A percentile compares a stretch with the other conserved stretches of the same genome.
phyloP scores from a whole-genome alignment of 805 yeast species.

The Nakazawaea laoshanensis region DNA sequence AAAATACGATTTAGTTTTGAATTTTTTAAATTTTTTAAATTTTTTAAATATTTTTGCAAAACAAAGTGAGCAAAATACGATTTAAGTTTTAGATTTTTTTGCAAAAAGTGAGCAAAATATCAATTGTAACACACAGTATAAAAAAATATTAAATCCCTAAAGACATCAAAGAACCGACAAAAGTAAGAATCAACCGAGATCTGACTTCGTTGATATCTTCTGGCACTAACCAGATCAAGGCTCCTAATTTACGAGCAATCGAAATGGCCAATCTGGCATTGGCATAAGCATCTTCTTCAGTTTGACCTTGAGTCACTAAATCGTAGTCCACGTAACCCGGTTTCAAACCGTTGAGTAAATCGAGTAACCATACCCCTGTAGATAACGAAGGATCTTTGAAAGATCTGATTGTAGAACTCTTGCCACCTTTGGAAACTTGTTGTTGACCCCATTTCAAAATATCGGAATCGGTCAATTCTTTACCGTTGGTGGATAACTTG shows the following conservation, averaged over 20 bases:
- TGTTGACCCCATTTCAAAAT: conserved; percentile 92
- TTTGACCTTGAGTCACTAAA: conserved; percentile 69
- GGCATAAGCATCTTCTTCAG: conserved; percentile 83
- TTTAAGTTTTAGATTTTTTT: too few species aligned
- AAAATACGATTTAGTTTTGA: too few species aligned
- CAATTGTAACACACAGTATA: too few species aligned
- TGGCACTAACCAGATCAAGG: conserved; percentile 98
- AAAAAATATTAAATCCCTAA: too few species aligned
- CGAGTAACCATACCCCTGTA: conserved; percentile 75
- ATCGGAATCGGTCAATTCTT: conserved; percentile 74
- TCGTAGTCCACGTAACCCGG: conserved; percentile 98
- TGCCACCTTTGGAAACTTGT: conserved; percentile 81
- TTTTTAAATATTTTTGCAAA: too few species aligned
- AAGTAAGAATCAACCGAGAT: conserved; percentile 85
- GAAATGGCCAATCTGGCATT: conserved; percentile 97
- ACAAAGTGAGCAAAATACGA: too few species aligned
- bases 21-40: too few species aligned
- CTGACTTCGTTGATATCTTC: conserved; percentile 97
- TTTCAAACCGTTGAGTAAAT: conserved; percentile 84
- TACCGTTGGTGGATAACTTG: conserved; percentile 61
- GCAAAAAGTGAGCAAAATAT: too few species aligned
- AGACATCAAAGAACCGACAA: conserved; percentile 92
- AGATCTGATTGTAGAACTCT: conserved; percentile 61
- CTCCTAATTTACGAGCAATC: conserved; percentile 96
- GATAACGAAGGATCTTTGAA: conserved; percentile 77